Base-by-base conservation (phyloP, 1,284 basidiomycete genomes). In the Sanghuangporus sanghuang region DNA sequence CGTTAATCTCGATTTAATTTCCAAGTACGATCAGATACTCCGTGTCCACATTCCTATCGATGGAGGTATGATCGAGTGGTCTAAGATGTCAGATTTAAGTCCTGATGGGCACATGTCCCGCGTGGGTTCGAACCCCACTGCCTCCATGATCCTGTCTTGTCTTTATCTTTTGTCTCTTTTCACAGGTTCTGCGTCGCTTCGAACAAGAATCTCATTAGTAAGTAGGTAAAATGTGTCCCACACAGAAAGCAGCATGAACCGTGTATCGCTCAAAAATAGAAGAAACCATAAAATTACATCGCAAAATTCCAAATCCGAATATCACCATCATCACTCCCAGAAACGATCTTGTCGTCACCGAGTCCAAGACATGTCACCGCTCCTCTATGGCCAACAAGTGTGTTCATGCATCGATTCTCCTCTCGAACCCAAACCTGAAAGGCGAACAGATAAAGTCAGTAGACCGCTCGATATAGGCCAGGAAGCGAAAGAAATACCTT, bases 261-360 rank as follows among this genome's bases (percentile, higher is more conserved):
- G 4, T 32, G 27, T 32, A 32, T 32, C 27, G 27, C 27, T 27
- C 27, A 35, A 36, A 35, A 35, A 38, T 11, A n/a, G 32, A 16
- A 54, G 14, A 18, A 54, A 54, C 35, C 27, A 38, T n/a, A 32
- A 38, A 14, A 55, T 52, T 57, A 63, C 39, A 67, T 77, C 78
- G 73, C 83, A 71, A 95, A 95, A 73, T 82, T 89, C 93, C 93
- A 95, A 38, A 95, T 79, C 69, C 85, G 85, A 59, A 95, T 76
- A 67, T 92, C 86, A 11, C 88, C 85, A 70, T 97, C 94, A 74
- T 98, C 96, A 65, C 93, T 92, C 2, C 96, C 96, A 36, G 93
- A 95, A 6, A 98, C 87, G 64, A 98, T 93, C 78, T 96, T 96
- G 75, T 98, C 96, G 74, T 98, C 96, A 1, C 92, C 93, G 2